Base-by-base conservation (phyloP, 768 basidiomycete species). In the Podaxis carcinomalis region DNA sequence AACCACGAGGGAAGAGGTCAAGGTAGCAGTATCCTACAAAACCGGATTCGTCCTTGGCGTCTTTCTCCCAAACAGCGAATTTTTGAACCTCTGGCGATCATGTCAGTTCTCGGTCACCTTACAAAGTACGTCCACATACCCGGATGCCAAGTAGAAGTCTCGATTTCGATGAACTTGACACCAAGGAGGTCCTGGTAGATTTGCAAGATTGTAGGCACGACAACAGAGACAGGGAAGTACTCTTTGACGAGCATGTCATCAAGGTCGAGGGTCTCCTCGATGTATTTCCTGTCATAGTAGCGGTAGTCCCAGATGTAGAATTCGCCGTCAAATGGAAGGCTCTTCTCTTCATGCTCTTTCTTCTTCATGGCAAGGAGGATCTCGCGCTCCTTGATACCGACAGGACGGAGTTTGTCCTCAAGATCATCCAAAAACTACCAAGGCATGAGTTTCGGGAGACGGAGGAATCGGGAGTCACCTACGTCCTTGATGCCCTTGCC, bases 21-120 rank as follows among this genome's bases (percentile, higher is more conserved):
- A 95, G 87, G 67, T 92, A 92, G 69, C 90, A 90, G 72, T 92
- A 89, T 2, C 93, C 93, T 19, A 94, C 69, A 67, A 95, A 95
- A 25, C 79, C 89, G 0, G 84, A 78, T 65, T 78, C 84, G 63
- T 87, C 85, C 54, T 83, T 87, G 19, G 89, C 87, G 61, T 83
- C 85, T 56, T 85, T 85, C 66, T 90, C 87, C 93, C 93, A 95
- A 4, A 94, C 92, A 1, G 89, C 76, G 68, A 88, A 95, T 63
- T 88, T 84, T 66, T 93, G 90, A 0, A 92, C 92, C 61, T 95
- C 92, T 86, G 61, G 39, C 36, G 50, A 14, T 14, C 13, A 54
- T 62, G 9, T 40, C 3, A 49, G 19, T 61, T 35, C 23, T 5
- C 32, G 25, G 9, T 40, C 2, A 27, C 3, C 21, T 42, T 23